These are phyloP conservation scores for Hordeum vulgare DNA, from an alignment of 176 grass and related monocot genomes.

Conservation along the genomic window DNA sequence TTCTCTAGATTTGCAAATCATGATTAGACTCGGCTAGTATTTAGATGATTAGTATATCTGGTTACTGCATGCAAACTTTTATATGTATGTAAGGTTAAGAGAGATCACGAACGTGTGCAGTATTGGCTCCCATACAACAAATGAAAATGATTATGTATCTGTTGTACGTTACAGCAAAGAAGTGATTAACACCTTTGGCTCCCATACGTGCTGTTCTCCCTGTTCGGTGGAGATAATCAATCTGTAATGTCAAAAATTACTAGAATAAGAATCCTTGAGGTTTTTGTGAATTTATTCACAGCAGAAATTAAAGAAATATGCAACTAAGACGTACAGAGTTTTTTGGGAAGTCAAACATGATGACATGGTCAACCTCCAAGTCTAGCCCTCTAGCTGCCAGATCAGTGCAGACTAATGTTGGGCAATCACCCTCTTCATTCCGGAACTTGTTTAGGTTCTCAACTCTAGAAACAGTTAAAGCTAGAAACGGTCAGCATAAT, in stretches of 20 bases:
- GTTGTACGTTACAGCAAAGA: neutral
- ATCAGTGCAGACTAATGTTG: slow-evolving; percentile 91
- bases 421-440: slow-evolving; percentile 95
- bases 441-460: slow-evolving; percentile 96
- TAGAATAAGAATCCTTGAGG: neutral
- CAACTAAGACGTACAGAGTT: slow-evolving; percentile 68
- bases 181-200: slow-evolving; percentile 78
- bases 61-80: neutral
- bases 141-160: neutral
- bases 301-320: neutral
- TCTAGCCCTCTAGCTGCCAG: slow-evolving; percentile 95
- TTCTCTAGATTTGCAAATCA: neutral
- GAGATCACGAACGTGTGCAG: neutral
- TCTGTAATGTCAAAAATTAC: slow-evolving; percentile 38
- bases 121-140: too few relatives aligned
- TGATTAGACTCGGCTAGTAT: neutral
- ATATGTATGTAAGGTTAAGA: neutral
- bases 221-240: slow-evolving; percentile 96
- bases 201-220: slow-evolving; percentile 97
- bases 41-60: neutral
- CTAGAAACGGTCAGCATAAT: neutral
- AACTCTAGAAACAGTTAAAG: slow-evolving; percentile 58
- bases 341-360: slow-evolving; percentile 95
- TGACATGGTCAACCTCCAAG: slow-evolving; percentile 95
- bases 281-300: neutral